Evolutionary conservation across 495 filamentous ascomycete genomes (phyloP), one percentile per base, ranked within the genome.

Genomic region (Trichoderma virens): DNA sequence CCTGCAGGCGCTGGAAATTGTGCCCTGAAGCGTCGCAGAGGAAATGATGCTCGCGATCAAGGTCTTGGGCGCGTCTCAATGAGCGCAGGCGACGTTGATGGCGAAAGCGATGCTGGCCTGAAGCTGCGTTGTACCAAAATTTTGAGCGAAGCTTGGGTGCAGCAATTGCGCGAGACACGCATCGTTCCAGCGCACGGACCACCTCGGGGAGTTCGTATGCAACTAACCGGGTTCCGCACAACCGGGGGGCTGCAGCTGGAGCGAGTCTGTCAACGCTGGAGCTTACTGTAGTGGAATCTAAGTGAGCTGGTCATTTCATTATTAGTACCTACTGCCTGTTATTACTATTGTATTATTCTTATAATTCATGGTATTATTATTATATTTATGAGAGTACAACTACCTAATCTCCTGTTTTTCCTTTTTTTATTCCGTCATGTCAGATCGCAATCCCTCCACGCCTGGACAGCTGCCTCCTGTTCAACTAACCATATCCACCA

Each of bases 1-100:
- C 43, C 65, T 47, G 71, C 69, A 60, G 64, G 56, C 60, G 59
- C 63, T 62, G 31, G 32, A 56, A 11, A 30, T 16, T 20, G 23
- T 30, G 27, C 27, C 18, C 11, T 56, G 25, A 31, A 16, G 51
- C 23, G 5, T 28, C 3, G 51, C 7, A 31, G 51, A 35, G 6
- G 34, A 13, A 35, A 28, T 2, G 59, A 61, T 20, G 59, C 35
- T 38, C 20, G 59, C 59, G 31, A 61, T 39, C 18, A 35, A 35
- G 18, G 35, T 16, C 56, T 16, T 18, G 31, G 31, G 7, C n/a
- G 31, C 31, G 59, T 3, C 16, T 38, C n/a, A 9, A n/a, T 27
- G 18, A 9, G 59, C 59, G 59, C 31, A 25, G 16, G 31, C 31
- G 31, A 61, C 14, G 28, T 23, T 6, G 31, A 25, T 25, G 35